Evolutionary conservation across 805 yeast genomes (phyloP).

Genomic region (Candida ulmi): DNA sequence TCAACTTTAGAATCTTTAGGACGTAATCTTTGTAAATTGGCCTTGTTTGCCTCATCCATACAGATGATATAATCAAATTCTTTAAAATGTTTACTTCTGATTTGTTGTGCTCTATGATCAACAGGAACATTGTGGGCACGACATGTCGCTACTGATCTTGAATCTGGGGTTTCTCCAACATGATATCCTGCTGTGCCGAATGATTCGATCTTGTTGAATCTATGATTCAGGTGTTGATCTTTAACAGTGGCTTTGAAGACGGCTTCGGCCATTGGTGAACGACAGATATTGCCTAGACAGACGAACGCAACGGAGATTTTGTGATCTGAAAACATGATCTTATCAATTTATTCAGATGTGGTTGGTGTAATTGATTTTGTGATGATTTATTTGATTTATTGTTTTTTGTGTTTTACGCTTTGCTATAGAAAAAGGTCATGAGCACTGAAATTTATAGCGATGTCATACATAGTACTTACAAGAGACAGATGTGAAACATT

Average conservation of each 20-base stretch:
- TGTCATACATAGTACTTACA: too few relatives aligned
- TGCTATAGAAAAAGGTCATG: too few relatives aligned
- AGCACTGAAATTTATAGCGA: too few relatives aligned
- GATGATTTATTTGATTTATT: too few relatives aligned
- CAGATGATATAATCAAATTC: constrained; percentile 65
- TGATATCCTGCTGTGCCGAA: constrained; percentile 89
- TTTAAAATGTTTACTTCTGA: constrained; percentile 42
- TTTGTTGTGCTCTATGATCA: constrained; percentile 69
- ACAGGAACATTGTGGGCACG: constrained; percentile 67
- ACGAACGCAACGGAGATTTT: constrained; percentile 74
- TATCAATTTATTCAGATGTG: neutral
- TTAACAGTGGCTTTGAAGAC: constrained; percentile 66
- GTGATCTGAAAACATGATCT: neutral
- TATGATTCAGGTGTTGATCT: constrained; percentile 35
- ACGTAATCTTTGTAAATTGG: constrained; percentile 42
- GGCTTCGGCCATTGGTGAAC: constrained; percentile 98
- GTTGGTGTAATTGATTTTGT: too few relatives aligned
- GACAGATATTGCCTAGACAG: constrained; percentile 88
- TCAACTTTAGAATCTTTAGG: constrained; percentile 45
- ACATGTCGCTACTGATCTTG: constrained; percentile 66
- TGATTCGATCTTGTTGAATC: constrained; percentile 65
- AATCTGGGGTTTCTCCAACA: constrained; percentile 76
- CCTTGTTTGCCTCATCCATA: constrained; percentile 61
- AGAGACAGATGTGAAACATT: too few relatives aligned
- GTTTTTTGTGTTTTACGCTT: too few relatives aligned